Base-by-base conservation (phyloP, 805 yeast species). In the Vanderwaltozyma verrucispora region DNA sequence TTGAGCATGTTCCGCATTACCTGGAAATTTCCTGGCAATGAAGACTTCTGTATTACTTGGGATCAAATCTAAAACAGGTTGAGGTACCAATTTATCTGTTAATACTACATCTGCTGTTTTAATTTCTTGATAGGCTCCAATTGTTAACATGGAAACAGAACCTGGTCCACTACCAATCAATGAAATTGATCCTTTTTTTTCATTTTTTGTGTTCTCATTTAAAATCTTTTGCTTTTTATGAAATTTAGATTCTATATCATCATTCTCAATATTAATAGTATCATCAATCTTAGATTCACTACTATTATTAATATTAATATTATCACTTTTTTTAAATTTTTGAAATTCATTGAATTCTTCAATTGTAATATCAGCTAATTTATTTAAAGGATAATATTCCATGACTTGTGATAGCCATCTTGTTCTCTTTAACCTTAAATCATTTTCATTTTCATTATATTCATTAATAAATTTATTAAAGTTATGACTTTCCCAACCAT, bases 151-250 rank as follows among this genome's bases (percentile, higher is more conserved):
- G 1, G 86, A 79, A 0, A 82, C 72, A 2, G 89, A 75, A 0
- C 97, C 97, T 0, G 97, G 96, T 0, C 97, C 97, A 2, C 95
- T 72, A 1, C 97, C 97, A 15, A 89, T 87, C n/a, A 89, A 66
- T 2, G 92, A 74, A 10, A 88, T 79, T 2, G 68, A 45, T 1
- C 94, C 94, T 33, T 50, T 57, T 9, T 33, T 27, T 19, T 27
- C 20, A 13, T 33, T 27, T n/a, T 35, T 9, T 4, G 4, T 8
- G 4, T 24, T 9, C 6, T 7, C 8, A n/a, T 11, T 14, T 9
- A 8, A n/a, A 6, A n/a, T n/a, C n/a, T 26, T 30, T 12, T 24
- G 12, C 15, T 28, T 36, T 25, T 34, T 34, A 17, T 11, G 8
- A 2, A 13, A 4, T 23, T 10, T n/a, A 3, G 17, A 6, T 23